Conservation (phyloP, 1,139 yeast species). For the Yamadazyma friedrichii region DNA sequence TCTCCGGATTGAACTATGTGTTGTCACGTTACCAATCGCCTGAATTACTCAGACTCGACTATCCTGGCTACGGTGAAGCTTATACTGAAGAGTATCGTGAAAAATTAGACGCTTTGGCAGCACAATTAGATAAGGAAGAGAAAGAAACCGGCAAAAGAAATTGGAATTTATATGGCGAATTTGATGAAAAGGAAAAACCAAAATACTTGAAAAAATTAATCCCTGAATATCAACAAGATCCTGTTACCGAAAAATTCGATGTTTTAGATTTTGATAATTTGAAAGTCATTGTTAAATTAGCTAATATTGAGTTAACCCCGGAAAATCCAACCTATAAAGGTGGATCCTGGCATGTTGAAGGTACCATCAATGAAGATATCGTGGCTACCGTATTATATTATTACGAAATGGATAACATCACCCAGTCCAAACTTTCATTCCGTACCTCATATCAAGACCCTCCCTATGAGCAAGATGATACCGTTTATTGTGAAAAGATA, state of each 20-base stretch:
- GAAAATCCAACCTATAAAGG: conserved; percentile 39
- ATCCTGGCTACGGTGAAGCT: conserved; percentile 21
- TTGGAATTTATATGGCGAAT: too few species aligned
- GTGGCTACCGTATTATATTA: conserved; percentile 43
- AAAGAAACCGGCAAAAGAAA: too few species aligned
- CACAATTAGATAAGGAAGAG: too few species aligned
- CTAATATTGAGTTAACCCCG: conserved; percentile 44
- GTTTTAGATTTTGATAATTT: conserved; percentile 19
- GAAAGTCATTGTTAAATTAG: conserved; percentile 41
- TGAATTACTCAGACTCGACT: too few species aligned
- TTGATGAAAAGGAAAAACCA: too few species aligned
- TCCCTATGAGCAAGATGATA: conserved; percentile 36
- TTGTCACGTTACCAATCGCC: too few species aligned
- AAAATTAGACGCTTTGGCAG: too few species aligned
- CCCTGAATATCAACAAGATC: conserved; percentile 8
- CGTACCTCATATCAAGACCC: conserved; percentile 34
- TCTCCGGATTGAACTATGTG: conserved; percentile 31
- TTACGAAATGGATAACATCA: conserved; percentile 41
- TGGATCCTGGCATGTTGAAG: conserved; percentile 50
- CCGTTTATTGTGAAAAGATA: conserved; percentile 20
- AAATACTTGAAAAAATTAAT: conserved; percentile 8
- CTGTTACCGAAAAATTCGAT: conserved; percentile 18
- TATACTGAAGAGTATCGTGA: conserved; percentile 10
- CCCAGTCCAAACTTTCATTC: conserved; percentile 34
- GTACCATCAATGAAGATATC: conserved; percentile 42